Evolutionary conservation across 129 eudicot species (phyloP).

Genomic region (Chrysanthemum seticuspe): DNA sequence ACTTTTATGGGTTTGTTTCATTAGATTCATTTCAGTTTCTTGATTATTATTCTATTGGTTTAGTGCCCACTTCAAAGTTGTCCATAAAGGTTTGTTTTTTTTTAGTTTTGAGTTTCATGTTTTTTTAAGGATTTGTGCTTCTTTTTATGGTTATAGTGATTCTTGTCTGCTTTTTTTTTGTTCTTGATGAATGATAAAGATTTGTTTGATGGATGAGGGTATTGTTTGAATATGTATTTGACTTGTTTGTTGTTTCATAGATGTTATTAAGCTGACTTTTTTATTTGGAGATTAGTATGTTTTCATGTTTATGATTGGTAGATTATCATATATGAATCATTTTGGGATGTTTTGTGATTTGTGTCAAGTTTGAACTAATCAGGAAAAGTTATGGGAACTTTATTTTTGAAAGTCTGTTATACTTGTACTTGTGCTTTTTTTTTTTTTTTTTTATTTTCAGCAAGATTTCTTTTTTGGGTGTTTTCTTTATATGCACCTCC

Average conservation of each 20-base stretch:
- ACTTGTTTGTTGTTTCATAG: slow-evolving; percentile 7
- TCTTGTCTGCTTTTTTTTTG: slow-evolving; percentile 12
- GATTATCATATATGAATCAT: slow-evolving; percentile 6
- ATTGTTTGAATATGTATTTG: background rate
- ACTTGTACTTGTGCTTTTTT: slow-evolving; percentile 8
- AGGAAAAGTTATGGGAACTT: slow-evolving; percentile 9
- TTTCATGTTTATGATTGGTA: slow-evolving; percentile 18
- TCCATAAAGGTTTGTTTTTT: slow-evolving; percentile 26
- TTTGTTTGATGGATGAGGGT: background rate
- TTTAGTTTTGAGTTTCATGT: slow-evolving; percentile 1
- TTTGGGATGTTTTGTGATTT: slow-evolving; percentile 4
- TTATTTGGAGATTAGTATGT: slow-evolving; percentile 11
- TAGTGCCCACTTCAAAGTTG: slow-evolving; percentile 3
- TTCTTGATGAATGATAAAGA: background rate
- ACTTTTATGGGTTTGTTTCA: slow-evolving; percentile 20
- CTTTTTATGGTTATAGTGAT: background rate
- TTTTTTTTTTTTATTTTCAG: slow-evolving; percentile 2
- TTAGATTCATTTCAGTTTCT: slow-evolving; percentile 16
- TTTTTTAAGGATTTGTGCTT: slow-evolving; percentile 9
- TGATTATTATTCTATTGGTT: slow-evolving; percentile 1
- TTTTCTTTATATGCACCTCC: slow-evolving; percentile 1
- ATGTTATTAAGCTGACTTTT: slow-evolving; percentile 23
- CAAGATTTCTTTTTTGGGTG: slow-evolving; percentile 10
- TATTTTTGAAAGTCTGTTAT: slow-evolving; percentile 14
- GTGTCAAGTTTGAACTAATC: slow-evolving; percentile 8